Evolutionary conservation across 495 filamentous ascomycete species (phyloP).

Genomic region (Trichoderma orchidacearum): DNA sequence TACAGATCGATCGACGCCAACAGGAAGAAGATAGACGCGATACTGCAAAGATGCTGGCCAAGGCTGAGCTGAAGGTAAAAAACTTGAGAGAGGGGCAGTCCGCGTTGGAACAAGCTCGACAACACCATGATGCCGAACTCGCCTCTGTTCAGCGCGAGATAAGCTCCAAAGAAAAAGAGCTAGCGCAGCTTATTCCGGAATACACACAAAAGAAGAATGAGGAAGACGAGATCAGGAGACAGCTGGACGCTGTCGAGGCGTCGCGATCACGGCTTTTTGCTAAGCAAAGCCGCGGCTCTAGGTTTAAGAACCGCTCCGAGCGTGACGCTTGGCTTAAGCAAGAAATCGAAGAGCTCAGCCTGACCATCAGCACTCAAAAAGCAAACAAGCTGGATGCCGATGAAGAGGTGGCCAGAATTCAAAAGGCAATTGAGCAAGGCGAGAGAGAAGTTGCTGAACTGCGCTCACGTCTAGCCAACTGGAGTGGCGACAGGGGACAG

Average conservation of each 20-base stretch:
- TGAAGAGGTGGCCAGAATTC: constrained; percentile 69
- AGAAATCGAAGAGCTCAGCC: constrained; percentile 70
- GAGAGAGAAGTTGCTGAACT: constrained; percentile 61
- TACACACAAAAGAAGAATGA: constrained; percentile 61
- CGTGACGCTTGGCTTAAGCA: constrained; percentile 71
- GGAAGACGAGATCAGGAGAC: constrained; percentile 52
- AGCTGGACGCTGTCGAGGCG: constrained; percentile 63
- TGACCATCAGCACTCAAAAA: constrained; percentile 61
- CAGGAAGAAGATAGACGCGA: constrained; percentile 84
- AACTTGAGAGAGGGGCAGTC: constrained; percentile 66
- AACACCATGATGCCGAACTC: constrained; percentile 59
- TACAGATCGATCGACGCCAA: constrained; percentile 77
- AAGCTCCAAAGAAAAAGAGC: constrained; percentile 57
- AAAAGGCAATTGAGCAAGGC: constrained; percentile 52
- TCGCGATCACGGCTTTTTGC: constrained; percentile 70
- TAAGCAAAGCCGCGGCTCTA: constrained; percentile 84
- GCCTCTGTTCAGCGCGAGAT: constrained; percentile 64
- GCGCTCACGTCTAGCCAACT: constrained; percentile 62
- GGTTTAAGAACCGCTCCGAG: constrained; percentile 77
- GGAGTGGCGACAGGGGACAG: constrained; percentile 55
- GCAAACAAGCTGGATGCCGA: constrained; percentile 67
- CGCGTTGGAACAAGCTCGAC: constrained; percentile 55
- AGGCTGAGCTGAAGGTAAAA: constrained; percentile 75
- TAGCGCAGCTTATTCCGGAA: constrained; percentile 55
- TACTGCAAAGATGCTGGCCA: constrained; percentile 58